These are phyloP conservation scores for Aspergillus nanangensis DNA, from an alignment of 495 filamentous ascomycete genomes.

Conservation along the genomic window DNA sequence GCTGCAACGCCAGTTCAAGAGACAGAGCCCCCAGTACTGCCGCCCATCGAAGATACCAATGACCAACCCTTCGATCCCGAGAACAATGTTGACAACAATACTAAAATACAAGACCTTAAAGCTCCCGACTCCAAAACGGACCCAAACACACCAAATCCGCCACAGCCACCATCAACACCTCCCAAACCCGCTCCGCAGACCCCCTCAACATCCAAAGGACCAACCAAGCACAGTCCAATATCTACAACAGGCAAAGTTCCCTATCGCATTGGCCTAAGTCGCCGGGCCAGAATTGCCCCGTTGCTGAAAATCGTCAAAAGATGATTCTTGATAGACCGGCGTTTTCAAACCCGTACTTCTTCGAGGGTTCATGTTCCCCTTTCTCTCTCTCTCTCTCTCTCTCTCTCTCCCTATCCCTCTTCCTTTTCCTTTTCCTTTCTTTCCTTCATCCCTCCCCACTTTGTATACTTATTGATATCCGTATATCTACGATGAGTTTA, in stretches of 20 bases:
- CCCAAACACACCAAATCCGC: neutral
- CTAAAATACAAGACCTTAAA: neutral
- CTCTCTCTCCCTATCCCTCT: too few relatives aligned
- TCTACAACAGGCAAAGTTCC: constrained; percentile 49
- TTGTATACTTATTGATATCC: too few relatives aligned
- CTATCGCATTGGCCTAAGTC: constrained; percentile 66
- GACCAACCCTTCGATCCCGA: neutral
- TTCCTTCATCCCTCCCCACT: too few relatives aligned
- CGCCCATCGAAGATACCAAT: neutral
- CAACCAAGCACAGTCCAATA: constrained; percentile 46
- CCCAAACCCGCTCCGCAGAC: constrained; percentile 11
- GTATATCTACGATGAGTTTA: too few relatives aligned
- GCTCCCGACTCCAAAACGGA: neutral
- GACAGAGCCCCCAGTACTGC: neutral
- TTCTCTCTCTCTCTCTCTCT: too few relatives aligned
- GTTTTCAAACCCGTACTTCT: too few relatives aligned
- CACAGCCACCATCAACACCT: constrained; percentile 17
- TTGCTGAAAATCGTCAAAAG: constrained; percentile 61
- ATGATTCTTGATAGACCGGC: constrained; percentile 23
- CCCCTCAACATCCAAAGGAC: constrained; percentile 17
- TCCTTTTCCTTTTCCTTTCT: too few relatives aligned
- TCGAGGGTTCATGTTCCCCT: too few relatives aligned
- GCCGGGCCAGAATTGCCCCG: constrained; percentile 58
- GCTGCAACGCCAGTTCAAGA: neutral
- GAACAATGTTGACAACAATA: neutral